Conservation (phyloP, 2,329 filamentous ascomycete genomes). For the Cladophialophora immunda region DNA sequence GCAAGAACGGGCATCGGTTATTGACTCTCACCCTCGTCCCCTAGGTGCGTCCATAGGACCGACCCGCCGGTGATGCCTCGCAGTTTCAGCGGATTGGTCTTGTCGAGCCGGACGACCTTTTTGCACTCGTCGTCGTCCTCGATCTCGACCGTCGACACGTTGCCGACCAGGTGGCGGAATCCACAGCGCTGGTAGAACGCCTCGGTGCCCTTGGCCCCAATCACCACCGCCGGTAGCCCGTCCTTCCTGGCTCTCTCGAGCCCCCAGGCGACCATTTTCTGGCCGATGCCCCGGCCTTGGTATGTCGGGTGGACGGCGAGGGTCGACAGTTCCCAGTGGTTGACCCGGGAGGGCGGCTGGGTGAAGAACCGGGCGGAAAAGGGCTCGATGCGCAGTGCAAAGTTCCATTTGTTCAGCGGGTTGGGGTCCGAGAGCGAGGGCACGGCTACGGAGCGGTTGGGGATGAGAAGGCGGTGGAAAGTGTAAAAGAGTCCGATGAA, state of each 20-base stretch:
- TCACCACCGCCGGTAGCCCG: conserved; percentile 25
- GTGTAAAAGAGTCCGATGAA: conserved; percentile 9
- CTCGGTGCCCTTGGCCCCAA: conserved; percentile 24
- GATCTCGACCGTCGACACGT: background rate
- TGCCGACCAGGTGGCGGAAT: conserved; percentile 21
- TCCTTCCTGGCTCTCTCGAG: conserved; percentile 32
- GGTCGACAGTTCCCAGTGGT: conserved; percentile 34
- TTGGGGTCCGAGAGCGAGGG: conserved; percentile 17
- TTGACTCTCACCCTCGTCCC: background rate
- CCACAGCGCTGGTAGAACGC: conserved; percentile 27
- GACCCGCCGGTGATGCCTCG: conserved; percentile 26
- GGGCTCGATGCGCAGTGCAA: conserved; percentile 14
- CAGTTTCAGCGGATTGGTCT: conserved; percentile 24
- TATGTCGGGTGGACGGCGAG: conserved; percentile 34
- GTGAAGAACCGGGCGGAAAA: conserved; percentile 18
- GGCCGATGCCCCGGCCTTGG: conserved; percentile 35
- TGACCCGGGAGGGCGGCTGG: conserved; percentile 14
- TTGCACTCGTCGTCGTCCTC: conserved; percentile 9
- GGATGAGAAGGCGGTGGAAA: conserved; percentile 17
- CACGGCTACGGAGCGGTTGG: conserved; percentile 11
- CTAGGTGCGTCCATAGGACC: conserved; percentile 22
- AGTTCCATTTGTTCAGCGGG: conserved; percentile 28
- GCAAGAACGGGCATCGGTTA: background rate
- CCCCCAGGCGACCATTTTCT: conserved; percentile 36
- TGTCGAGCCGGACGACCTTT: background rate